phyloP scores from a whole-genome alignment of 179 eudicot genomes.

The Camellia oleifera region DNA sequence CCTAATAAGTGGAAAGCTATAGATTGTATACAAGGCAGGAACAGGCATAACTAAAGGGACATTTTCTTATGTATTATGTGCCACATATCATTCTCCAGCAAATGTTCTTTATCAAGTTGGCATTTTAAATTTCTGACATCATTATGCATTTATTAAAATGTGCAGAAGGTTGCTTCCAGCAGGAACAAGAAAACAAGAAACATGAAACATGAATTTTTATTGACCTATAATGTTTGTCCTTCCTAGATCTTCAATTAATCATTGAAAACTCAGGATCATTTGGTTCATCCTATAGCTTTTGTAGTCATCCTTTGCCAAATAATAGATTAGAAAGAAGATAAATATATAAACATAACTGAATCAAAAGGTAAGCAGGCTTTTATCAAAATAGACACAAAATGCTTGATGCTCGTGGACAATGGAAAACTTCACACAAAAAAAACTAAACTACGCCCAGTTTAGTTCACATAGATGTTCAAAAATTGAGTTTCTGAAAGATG shows the following conservation, averaged over 20 bases:
- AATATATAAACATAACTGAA: background rate
- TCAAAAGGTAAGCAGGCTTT: background rate
- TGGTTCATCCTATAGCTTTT: background rate
- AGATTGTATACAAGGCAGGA: background rate
- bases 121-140: background rate
- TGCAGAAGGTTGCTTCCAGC: background rate
- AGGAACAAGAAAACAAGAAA: background rate
- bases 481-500: conserved; percentile 2
- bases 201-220: background rate
- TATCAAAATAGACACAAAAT: background rate
- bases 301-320: background rate
- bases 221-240: background rate
- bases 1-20: background rate
- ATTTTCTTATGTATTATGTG: background rate
- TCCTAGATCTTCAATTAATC: background rate
- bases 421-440: background rate
- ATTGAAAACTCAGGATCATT: background rate
- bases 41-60: background rate
- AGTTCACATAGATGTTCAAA: background rate
- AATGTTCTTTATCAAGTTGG: background rate
- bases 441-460: too few species aligned
- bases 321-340: background rate
- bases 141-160: background rate
- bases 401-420: background rate
- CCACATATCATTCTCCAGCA: background rate